Evolutionary conservation across 108 stramenopile genomes (phyloP).

Genomic region (Skeletonema costatum): DNA sequence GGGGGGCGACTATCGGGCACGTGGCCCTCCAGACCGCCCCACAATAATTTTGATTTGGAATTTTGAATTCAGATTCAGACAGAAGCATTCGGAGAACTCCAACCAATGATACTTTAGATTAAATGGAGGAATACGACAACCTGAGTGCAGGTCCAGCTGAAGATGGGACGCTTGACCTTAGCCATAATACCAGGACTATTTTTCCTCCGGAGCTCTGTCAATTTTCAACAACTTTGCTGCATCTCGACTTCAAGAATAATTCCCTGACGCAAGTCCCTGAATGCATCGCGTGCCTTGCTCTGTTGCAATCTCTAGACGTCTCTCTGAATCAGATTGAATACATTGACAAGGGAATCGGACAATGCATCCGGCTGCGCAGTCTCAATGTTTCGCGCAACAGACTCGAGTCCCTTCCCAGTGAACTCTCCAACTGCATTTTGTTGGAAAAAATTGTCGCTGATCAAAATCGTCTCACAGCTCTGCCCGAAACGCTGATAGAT

Average conservation of each 20-base stretch:
- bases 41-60: too few species aligned
- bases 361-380: conserved; percentile 29
- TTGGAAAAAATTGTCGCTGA: conserved; percentile 35
- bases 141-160: conserved; percentile 9
- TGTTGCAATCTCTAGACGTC: conserved; percentile 31
- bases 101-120: too few species aligned
- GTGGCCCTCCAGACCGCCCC: too few species aligned
- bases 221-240: conserved; percentile 14
- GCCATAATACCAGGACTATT: conserved; percentile 37
- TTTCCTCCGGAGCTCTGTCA: conserved; percentile 20
- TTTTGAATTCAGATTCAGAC: too few species aligned
- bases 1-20: too few species aligned
- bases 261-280: conserved; percentile 17
- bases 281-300: conserved; percentile 24
- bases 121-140: conserved; percentile 46
- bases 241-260: conserved; percentile 34
- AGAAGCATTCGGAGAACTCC: too few species aligned
- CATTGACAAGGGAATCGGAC: conserved; percentile 36
- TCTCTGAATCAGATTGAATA: conserved; percentile 31
- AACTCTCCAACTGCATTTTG: conserved; percentile 23
- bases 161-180: conserved; percentile 30
- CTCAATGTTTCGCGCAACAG: conserved; percentile 36
- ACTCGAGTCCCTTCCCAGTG: conserved; percentile 14
- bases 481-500: conserved; percentile 18
- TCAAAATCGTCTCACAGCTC: conserved; percentile 15